Evolutionary conservation across 805 yeast species (phyloP).

Genomic region (Candida awuae): DNA sequence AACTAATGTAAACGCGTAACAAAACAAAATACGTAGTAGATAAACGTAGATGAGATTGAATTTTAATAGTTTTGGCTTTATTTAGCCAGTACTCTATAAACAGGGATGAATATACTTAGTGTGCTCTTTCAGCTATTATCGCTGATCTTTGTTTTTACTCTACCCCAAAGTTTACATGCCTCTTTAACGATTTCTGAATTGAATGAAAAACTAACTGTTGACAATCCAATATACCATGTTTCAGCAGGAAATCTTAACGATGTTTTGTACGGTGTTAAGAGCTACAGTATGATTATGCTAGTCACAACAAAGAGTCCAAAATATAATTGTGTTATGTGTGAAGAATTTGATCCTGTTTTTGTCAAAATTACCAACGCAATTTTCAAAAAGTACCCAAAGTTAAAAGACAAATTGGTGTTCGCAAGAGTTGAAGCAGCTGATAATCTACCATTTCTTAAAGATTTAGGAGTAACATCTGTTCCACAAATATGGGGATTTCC

Average conservation of each 20-base stretch:
- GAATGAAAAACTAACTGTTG: neutral
- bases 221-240: constrained; percentile 20
- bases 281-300: constrained; percentile 43
- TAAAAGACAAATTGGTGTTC: constrained; percentile 36
- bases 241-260: constrained; percentile 33
- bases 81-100: too few relatives aligned
- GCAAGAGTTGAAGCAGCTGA: constrained; percentile 41
- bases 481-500: constrained; percentile 70
- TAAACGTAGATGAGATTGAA: too few relatives aligned
- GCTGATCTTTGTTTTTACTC: neutral
- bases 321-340: constrained; percentile 43
- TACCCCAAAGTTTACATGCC: too few relatives aligned
- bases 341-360: constrained; percentile 34
- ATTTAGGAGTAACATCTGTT: constrained; percentile 39
- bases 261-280: constrained; percentile 40
- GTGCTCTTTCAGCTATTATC: neutral
- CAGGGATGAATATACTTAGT: neutral
- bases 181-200: constrained; percentile 4
- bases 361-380: constrained; percentile 37
- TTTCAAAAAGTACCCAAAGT: constrained; percentile 34
- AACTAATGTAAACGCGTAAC: too few relatives aligned
- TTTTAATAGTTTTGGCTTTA: too few relatives aligned
- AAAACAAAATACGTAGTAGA: too few relatives aligned
- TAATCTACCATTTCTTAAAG: constrained; percentile 35
- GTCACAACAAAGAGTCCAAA: constrained; percentile 41